A percentile compares a stretch with the other conserved stretches of the same genome.
Evolutionary conservation across 2,329 filamentous ascomycete genomes (phyloP).

Genomic region (Nothopassalora personata): DNA sequence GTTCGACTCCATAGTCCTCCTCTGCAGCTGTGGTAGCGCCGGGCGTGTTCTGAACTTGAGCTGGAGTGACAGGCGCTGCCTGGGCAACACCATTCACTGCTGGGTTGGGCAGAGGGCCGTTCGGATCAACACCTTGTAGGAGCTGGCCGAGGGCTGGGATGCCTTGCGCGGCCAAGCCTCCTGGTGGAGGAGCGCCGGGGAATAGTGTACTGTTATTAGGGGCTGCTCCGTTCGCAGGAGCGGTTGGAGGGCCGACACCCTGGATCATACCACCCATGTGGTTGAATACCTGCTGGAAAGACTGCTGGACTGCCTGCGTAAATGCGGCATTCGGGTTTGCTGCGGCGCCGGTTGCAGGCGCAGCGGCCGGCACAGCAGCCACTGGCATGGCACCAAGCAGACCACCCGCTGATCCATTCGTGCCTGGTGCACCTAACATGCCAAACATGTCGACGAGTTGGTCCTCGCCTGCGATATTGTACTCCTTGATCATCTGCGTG

Average conservation of each 20-base stretch:
- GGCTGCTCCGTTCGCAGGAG: neutral
- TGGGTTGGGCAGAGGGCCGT: neutral
- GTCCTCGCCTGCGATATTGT: conserved; percentile 14
- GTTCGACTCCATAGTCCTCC: neutral
- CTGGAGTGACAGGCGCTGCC: neutral
- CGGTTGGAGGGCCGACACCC: neutral
- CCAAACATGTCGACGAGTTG: neutral
- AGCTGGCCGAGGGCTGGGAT: neutral
- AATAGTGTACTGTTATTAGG: neutral
- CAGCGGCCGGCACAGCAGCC: neutral
- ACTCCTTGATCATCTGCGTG: conserved; percentile 21
- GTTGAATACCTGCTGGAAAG: neutral
- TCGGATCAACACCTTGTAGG: neutral
- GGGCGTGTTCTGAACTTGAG: neutral
- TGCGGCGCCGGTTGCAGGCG: neutral
- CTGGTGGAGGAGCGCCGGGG: neutral
- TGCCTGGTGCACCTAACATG: neutral
- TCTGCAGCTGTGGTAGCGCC: neutral
- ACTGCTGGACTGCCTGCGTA: neutral
- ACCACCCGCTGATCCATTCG: neutral
- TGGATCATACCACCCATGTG: neutral
- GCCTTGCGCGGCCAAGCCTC: neutral
- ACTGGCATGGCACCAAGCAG: neutral
- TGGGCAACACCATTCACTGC: neutral
- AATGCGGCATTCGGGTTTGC: neutral